Evolutionary conservation across 164 flowering plant species (phyloP).

Genomic region (Chimonanthus praecox): DNA sequence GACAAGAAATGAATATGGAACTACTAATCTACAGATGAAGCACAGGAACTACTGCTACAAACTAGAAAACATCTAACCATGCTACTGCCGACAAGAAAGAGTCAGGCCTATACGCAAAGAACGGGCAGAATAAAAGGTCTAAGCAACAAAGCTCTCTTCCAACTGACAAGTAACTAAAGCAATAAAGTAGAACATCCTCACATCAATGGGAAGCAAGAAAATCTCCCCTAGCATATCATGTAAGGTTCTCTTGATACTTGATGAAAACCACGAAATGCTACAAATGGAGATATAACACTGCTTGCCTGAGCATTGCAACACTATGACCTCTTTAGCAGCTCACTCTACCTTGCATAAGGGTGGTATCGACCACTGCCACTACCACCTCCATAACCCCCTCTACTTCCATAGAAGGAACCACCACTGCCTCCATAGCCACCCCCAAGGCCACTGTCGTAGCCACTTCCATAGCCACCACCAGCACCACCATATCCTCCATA

Average conservation of each 20-base stretch:
- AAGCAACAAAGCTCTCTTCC: background rate
- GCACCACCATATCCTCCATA: constrained; percentile 48
- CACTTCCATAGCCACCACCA: constrained; percentile 34
- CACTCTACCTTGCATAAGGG: constrained; percentile 58
- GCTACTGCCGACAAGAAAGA: background rate
- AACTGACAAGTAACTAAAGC: background rate
- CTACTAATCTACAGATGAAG: background rate
- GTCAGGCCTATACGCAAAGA: background rate
- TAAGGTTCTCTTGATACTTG: background rate
- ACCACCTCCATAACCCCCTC: constrained; percentile 50
- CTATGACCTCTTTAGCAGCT: background rate
- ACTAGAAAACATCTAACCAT: background rate
- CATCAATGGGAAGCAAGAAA: constrained; percentile 2
- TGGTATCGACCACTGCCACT: constrained; percentile 43
- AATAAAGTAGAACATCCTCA: background rate
- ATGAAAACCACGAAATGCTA: constrained; percentile 11
- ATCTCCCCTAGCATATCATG: constrained; percentile 2
- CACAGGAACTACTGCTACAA: background rate
- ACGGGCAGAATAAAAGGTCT: background rate
- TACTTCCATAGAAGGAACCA: constrained; percentile 45
- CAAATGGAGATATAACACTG: constrained; percentile 6
- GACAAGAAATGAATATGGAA: background rate
- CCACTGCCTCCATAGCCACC: constrained; percentile 47
- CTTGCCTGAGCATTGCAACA: background rate
- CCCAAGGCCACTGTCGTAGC: constrained; percentile 33